Evolutionary conservation across 2,329 filamentous ascomycete genomes (phyloP).

Genomic region (Alternaria ventricosa): DNA sequence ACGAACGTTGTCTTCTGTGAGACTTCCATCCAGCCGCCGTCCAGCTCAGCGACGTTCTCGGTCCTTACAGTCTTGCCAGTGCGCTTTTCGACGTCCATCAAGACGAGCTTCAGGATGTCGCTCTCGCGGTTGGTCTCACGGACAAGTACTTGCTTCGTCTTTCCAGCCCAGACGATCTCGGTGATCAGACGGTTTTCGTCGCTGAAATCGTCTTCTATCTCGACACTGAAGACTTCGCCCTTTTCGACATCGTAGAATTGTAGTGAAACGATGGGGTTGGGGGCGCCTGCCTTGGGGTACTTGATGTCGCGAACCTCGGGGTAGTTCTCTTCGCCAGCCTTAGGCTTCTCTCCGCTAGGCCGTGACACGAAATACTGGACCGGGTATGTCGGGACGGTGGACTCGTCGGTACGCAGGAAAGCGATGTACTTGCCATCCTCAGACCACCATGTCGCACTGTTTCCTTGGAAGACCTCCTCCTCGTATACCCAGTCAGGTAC

Average conservation of each 20-base stretch:
- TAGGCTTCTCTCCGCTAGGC: constrained; percentile 75
- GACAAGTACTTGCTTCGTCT: constrained; percentile 75
- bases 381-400: constrained; percentile 86
- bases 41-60: constrained; percentile 80
- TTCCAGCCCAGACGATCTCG: constrained; percentile 87
- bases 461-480: constrained; percentile 79
- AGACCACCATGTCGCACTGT: constrained; percentile 94
- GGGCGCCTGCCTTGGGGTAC: constrained; percentile 93
- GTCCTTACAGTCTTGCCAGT: constrained; percentile 80
- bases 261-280: constrained; percentile 88
- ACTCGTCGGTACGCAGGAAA: constrained; percentile 93
- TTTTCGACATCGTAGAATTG: constrained; percentile 86
- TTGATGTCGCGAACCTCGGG: constrained; percentile 92
- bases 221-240: constrained; percentile 78
- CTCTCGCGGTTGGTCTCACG: constrained; percentile 95
- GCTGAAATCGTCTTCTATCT: constrained; percentile 76
- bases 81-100: constrained; percentile 78
- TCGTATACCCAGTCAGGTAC: constrained; percentile 98
- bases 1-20: constrained; percentile 85
- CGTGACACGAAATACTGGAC: constrained; percentile 91
- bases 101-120: constrained; percentile 83
- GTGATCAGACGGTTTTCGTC: constrained; percentile 89
- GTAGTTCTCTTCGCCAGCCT: constrained; percentile 80
- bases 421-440: constrained; percentile 86
- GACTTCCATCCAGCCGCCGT: constrained; percentile 97